Percentiles rank a stretch among this genome's conserved stretches.
Evolutionary conservation across 2,329 filamentous ascomycete genomes (phyloP).

Genomic region (Penicillium griseofulvum): DNA sequence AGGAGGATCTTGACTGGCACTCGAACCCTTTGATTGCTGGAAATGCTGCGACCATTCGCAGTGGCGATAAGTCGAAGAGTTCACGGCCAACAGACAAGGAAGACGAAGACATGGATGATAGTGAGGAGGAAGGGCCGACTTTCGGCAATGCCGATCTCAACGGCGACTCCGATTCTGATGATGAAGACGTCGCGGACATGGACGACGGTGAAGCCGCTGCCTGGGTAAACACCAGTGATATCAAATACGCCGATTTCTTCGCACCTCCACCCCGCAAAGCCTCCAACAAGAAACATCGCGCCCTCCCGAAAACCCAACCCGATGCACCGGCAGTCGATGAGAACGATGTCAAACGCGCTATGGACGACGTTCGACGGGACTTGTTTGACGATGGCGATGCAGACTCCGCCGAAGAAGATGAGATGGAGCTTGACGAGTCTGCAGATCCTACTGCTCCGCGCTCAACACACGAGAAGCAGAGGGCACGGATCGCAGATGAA

Average conservation of each 20-base stretch:
- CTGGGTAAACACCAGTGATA: constrained; percentile 74
- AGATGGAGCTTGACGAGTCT: constrained; percentile 66
- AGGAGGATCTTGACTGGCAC: constrained; percentile 92
- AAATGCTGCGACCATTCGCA: constrained; percentile 8
- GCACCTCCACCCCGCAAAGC: constrained; percentile 75
- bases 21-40: constrained; percentile 64
- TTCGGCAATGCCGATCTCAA: constrained; percentile 78
- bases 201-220: constrained; percentile 59
- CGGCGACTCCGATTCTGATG: constrained; percentile 61
- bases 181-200: constrained; percentile 37
- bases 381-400: constrained; percentile 72
- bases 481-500: constrained; percentile 81
- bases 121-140: constrained; percentile 71
- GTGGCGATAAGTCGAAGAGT: constrained; percentile 14
- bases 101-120: constrained; percentile 55
- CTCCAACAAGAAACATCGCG: constrained; percentile 53
- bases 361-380: constrained; percentile 82
- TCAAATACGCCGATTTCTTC: constrained; percentile 93
- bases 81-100: constrained; percentile 45
- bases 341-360: constrained; percentile 74
- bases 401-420: constrained; percentile 53
- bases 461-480: constrained; percentile 82
- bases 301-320: constrained; percentile 54
- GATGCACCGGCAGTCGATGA: constrained; percentile 50
- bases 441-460: constrained; percentile 25